These are phyloP conservation scores for Papiliotrema nemorosa DNA, from an alignment of 1,284 basidiomycete species.

Conservation along the genomic window DNA sequence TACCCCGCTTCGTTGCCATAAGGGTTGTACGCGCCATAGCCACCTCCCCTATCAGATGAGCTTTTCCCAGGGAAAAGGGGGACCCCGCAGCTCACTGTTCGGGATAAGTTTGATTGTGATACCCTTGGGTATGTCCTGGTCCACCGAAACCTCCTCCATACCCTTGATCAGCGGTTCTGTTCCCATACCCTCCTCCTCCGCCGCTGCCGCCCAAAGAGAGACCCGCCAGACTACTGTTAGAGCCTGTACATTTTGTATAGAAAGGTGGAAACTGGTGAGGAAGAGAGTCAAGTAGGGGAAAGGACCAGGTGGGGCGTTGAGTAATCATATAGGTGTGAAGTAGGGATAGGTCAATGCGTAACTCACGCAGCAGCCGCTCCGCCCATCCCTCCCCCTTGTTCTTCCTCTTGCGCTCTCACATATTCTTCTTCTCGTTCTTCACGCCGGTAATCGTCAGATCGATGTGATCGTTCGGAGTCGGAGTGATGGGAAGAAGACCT, in stretches of 20 bases:
- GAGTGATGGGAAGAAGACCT: neutral
- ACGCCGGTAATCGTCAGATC: neutral
- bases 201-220: neutral
- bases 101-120: neutral
- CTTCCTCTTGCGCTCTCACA: neutral
- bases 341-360: neutral
- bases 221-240: neutral
- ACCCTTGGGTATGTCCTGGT: neutral
- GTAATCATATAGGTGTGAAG: too few relatives aligned
- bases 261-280: too few relatives aligned
- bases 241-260: too few relatives aligned
- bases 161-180: neutral
- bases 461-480: neutral
- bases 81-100: neutral
- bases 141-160: neutral
- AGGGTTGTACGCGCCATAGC: neutral
- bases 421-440: neutral
- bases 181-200: neutral
- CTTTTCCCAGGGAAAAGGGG: neutral
- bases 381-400: neutral
- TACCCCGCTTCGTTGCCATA: too few relatives aligned
- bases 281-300: too few relatives aligned
- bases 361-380: neutral
- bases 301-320: too few relatives aligned
- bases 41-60: neutral